A percentile compares a stretch with the other conserved stretches of the same genome.
Conservation (phyloP, 331 rosid genomes). For the Stylosanthes scabra region DNA sequence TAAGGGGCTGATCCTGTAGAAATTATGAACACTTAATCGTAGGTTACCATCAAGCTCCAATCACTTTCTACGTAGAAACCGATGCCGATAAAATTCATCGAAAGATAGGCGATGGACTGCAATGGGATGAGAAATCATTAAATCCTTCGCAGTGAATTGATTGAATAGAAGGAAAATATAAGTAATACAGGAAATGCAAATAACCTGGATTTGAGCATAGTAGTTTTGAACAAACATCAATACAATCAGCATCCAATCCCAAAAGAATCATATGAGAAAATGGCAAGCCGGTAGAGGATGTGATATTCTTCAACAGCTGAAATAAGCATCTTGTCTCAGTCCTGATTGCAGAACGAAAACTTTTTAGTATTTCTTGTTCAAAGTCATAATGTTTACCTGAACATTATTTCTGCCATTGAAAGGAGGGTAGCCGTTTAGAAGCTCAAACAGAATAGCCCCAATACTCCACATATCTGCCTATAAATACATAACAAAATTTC, state of each 20-base stretch:
- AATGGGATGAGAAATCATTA: conserved; percentile 25
- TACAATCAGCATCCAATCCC: conserved; percentile 52
- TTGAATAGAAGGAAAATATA: not conserved
- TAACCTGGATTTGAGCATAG: conserved; percentile 67
- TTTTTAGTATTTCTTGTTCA: not conserved
- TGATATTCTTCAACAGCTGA: conserved; percentile 66
- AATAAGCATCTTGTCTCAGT: conserved; percentile 15
- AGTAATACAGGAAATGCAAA: not conserved
- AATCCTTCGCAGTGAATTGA: conserved; percentile 10
- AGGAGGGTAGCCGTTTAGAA: conserved; percentile 74
- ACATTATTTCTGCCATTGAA: conserved; percentile 64
- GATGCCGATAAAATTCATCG: conserved; percentile 60
- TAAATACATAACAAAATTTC: conserved; percentile 22
- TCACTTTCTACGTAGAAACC: conserved; percentile 39
- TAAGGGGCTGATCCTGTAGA: not conserved
- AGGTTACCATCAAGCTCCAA: conserved; percentile 11
- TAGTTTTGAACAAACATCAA: conserved; percentile 62
- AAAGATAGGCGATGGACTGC: conserved; percentile 63
- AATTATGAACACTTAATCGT: not conserved
- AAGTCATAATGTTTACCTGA: conserved; percentile 51
- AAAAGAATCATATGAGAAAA: conserved; percentile 51
- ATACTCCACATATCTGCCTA: conserved; percentile 80
- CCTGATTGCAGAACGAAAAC: not conserved
- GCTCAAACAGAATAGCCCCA: conserved; percentile 75
- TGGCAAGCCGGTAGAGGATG: conserved; percentile 56